phyloP scores from a whole-genome alignment of 108 stramenopile genomes.

The Pseudonitzschia multiseries region DNA sequence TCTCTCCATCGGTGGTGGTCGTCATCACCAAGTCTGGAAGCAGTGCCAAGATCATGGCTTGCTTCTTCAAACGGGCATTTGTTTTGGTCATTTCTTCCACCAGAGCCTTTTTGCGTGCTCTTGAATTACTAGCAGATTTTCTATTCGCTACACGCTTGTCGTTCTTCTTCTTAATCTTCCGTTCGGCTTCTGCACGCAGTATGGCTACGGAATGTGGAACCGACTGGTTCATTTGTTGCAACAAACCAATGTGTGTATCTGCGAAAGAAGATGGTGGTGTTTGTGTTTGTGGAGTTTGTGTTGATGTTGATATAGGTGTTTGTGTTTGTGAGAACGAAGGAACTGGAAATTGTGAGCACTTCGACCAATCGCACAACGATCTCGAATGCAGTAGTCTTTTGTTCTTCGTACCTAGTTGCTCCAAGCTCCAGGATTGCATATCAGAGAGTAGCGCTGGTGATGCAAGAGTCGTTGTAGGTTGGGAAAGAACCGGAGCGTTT shows the following conservation, averaged over 20 bases:
- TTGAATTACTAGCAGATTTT: conserved; percentile 86
- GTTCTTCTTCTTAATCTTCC: conserved; percentile 74
- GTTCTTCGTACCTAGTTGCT: conserved; percentile 57
- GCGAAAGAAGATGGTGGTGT: conserved; percentile 4
- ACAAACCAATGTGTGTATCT: conserved; percentile 65
- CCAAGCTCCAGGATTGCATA: conserved; percentile 54
- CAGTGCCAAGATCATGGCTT: conserved; percentile 75
- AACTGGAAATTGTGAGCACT: background rate
- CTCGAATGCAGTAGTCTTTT: background rate
- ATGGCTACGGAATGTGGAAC: conserved; percentile 68
- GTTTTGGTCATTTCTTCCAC: conserved; percentile 84
- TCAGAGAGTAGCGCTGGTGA: conserved; percentile 21
- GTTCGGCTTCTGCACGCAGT: conserved; percentile 62
- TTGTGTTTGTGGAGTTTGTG: too few species aligned
- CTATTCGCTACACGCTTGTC: conserved; percentile 88
- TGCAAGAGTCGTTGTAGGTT: conserved; percentile 9
- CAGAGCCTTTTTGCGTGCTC: conserved; percentile 87
- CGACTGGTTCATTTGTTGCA: conserved; percentile 58
- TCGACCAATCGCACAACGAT: background rate
- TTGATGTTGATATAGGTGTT: background rate
- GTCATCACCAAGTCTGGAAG: conserved; percentile 83
- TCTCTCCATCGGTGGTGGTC: conserved; percentile 54
- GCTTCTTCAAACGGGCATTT: conserved; percentile 68
- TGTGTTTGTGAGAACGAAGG: background rate
- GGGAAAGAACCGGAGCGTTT: conserved; percentile 18